Conservation (phyloP, 805 yeast genomes). For the Metschnikowia matae region DNA sequence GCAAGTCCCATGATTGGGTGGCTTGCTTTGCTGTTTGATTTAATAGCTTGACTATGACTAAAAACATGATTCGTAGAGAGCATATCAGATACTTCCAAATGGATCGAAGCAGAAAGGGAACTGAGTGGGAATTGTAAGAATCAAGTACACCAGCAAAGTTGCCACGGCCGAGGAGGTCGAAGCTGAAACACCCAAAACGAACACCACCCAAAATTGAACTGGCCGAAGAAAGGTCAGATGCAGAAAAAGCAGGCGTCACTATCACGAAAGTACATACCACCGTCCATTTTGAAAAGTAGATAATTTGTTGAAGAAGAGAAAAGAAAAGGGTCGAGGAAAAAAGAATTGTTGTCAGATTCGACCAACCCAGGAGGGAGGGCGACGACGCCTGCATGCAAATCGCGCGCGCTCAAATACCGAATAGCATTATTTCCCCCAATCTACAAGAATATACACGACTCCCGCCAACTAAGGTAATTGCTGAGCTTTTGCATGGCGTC, state of each 20-base stretch:
- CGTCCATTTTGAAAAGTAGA: constrained; percentile 47
- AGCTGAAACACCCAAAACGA: not conserved
- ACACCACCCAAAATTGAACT: not conserved
- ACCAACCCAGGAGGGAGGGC: constrained; percentile 17
- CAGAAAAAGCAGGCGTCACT: not conserved
- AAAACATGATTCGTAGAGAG: not conserved
- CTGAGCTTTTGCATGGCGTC: not conserved
- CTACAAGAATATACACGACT: not conserved
- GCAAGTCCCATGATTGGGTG: not conserved
- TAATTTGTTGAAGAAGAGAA: constrained; percentile 18
- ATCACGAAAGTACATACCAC: constrained; percentile 44
- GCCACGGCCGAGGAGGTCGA: not conserved
- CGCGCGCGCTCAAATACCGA: constrained; percentile 10
- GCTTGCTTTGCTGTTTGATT: not conserved
- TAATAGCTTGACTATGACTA: not conserved
- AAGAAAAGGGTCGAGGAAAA: constrained; percentile 21
- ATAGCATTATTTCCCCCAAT: constrained; percentile 2
- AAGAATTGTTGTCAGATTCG: constrained; percentile 18
- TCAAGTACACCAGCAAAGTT: not conserved
- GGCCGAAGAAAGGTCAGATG: not conserved
- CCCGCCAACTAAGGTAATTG: not conserved
- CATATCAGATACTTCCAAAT: not conserved
- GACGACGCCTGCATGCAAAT: constrained; percentile 13
- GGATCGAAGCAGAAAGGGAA: not conserved
- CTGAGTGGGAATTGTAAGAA: not conserved